Evolutionary conservation across 2,329 filamentous ascomycete species (phyloP), one percentile per base, ranked within the genome.

Genomic region (Aureobasidium leucospermi): DNA sequence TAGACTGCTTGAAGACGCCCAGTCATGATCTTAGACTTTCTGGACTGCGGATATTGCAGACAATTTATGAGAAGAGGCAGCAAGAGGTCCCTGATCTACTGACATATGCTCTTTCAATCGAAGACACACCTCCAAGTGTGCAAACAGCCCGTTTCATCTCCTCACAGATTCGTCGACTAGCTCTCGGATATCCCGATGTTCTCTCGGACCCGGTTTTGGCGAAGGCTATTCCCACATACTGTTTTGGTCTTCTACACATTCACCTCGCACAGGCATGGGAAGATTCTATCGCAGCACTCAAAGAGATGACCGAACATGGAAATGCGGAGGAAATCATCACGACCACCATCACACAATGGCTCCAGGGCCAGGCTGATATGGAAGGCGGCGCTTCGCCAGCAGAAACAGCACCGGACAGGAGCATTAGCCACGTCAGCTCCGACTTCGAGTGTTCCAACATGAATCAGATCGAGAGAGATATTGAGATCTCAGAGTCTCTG

Each of bases 381-480:
- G 71, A 77, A 1, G 69, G 67, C 29, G 69, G 69, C 5, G 71
- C 73, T n/a, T 69, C 63, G 6, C 62, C 62, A 19, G 23, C 61
- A 10, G 52, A 61, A 11, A 39, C 49, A 9, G n/a, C 58, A 15
- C 45, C 47, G 15, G 39, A 60, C 7, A 51, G 59, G 19, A 47
- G 56, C n/a, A 58, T 57, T 15, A 9, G 32, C n/a, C 56, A 63
- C 29, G 72, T 74, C 41, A 65, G 83, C 32, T 90, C 86, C 1
- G 85, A 94, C 65, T 99, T 96, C 65, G 87, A 96, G 71, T 97
- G 93, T 70, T 87, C 85, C 19, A 91, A 94, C 65, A 70, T 93
- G 38, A 78, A 79, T 36, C 80, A 78, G 32, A 73, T 96, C 11
- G 58, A 52, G 15, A 49, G 9, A 23, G 46, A 55, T 10, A 51